Conservation (phyloP, 1,284 basidiomycete genomes). For the Inonotus hispidus region DNA sequence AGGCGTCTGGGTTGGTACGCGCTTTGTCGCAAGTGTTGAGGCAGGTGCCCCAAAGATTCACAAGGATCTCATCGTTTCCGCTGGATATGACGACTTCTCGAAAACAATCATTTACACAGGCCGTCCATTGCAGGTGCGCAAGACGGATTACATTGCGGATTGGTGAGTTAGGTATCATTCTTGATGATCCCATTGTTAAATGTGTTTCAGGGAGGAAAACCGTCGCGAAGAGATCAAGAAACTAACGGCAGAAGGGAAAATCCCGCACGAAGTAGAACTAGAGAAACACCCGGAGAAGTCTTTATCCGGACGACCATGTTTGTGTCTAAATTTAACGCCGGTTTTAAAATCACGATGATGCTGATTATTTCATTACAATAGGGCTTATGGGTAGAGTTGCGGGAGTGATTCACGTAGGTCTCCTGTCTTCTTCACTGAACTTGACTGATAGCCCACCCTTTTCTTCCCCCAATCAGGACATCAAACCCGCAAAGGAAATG, state of each 20-base stretch:
- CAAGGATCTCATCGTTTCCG: constrained; percentile 63
- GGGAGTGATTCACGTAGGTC: constrained; percentile 60
- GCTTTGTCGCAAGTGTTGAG: constrained; percentile 83
- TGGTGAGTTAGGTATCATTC: constrained; percentile 38
- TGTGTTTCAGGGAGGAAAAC: constrained; percentile 47
- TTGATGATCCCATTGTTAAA: not conserved
- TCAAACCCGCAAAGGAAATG: constrained; percentile 81
- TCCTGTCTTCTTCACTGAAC: not conserved
- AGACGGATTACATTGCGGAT: constrained; percentile 68
- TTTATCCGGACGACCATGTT: constrained; percentile 54
- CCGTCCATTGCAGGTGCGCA: constrained; percentile 77
- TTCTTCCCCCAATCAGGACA: constrained; percentile 39
- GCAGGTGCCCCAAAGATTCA: constrained; percentile 78
- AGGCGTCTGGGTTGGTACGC: constrained; percentile 87
- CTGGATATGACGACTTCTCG: constrained; percentile 67
- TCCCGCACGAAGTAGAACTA: constrained; percentile 75
- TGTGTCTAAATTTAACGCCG: constrained; percentile 21
- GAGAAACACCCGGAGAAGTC: constrained; percentile 64
- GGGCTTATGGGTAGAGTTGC: constrained; percentile 89
- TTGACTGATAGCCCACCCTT: not conserved
- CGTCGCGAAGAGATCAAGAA: constrained; percentile 53
- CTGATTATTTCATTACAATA: constrained; percentile 24
- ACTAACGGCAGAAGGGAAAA: constrained; percentile 59
- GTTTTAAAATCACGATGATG: not conserved
- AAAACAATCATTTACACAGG: constrained; percentile 80